A percentile compares a stretch with the other conserved stretches of the same genome.
Conservation (phyloP, 73 alveolate genomes). For the Blepharisma japonicum region DNA sequence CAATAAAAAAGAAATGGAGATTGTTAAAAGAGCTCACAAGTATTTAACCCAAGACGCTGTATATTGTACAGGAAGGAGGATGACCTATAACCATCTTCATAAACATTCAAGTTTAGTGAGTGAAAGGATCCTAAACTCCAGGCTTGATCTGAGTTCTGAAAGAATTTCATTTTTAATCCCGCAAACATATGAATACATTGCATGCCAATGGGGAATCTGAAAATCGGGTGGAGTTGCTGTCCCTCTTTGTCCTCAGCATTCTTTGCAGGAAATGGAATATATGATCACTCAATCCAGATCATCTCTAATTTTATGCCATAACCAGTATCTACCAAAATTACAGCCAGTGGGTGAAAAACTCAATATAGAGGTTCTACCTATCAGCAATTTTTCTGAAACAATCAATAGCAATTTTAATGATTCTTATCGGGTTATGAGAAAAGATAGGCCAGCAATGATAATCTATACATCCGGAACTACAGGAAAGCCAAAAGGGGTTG, state of each 20-base stretch:
- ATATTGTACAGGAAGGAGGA: not conserved
- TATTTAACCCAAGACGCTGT: not conserved
- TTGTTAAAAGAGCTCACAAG: conserved; percentile 6
- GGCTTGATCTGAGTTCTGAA: not conserved
- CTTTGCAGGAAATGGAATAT: conserved; percentile 38
- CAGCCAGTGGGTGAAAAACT: not conserved
- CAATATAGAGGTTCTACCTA: not conserved
- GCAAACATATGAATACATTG: not conserved
- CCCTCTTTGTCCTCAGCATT: conserved; percentile 26
- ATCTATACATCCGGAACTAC: conserved; percentile 54
- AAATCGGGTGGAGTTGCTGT: conserved; percentile 27
- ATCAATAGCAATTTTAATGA: not conserved
- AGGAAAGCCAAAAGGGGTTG: conserved; percentile 55
- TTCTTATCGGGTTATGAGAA: not conserved
- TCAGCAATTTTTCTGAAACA: not conserved
- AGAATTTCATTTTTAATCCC: conserved; percentile 5
- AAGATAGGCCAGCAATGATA: conserved; percentile 31
- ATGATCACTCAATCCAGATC: conserved; percentile 26
- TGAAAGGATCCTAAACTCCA: not conserved
- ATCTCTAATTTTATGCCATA: conserved; percentile 27
- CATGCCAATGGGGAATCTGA: conserved; percentile 34
- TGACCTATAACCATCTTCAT: not conserved
- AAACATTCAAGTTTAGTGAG: not conserved
- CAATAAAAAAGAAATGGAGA: not conserved
- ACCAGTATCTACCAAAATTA: not conserved